These are phyloP conservation scores for Globisporangium uncinulatum DNA, from an alignment of 352 stramenopile genomes.

Conservation along the genomic window DNA sequence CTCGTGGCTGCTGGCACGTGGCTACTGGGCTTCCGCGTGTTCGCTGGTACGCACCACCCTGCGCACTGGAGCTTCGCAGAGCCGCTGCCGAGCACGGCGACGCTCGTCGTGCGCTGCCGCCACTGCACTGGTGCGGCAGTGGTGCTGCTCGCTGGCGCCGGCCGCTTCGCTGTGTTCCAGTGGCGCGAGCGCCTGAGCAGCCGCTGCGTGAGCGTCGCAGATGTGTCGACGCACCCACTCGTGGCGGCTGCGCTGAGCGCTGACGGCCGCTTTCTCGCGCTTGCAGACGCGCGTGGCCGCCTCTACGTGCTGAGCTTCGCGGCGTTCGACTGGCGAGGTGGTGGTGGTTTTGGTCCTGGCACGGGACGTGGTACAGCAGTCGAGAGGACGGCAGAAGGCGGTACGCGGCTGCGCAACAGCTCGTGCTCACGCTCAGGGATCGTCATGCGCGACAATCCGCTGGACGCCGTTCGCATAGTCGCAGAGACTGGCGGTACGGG, in stretches of 20 bases:
- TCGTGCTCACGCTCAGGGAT: constrained; percentile 27
- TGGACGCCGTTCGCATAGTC: constrained; percentile 29
- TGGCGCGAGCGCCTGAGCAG: constrained; percentile 59
- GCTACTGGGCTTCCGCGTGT: constrained; percentile 51
- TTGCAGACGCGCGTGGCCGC: constrained; percentile 20
- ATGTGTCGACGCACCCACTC: constrained; percentile 18
- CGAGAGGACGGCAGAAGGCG: neutral
- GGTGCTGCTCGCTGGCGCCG: constrained; percentile 21
- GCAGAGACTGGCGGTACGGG: constrained; percentile 10
- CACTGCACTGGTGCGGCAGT: constrained; percentile 26
- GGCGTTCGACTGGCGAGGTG: constrained; percentile 16
- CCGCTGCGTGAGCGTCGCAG: constrained; percentile 30
- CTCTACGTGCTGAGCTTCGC: constrained; percentile 32
- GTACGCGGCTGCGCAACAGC: constrained; percentile 22
- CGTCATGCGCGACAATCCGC: constrained; percentile 21
- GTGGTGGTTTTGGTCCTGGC: neutral
- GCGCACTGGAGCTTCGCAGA: constrained; percentile 49
- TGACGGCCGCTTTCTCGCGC: constrained; percentile 25
- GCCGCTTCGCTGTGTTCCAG: constrained; percentile 32
- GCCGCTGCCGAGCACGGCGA: constrained; percentile 6
- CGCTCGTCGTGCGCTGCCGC: constrained; percentile 1
- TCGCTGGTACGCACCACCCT: constrained; percentile 9
- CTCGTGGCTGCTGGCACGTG: constrained; percentile 29
- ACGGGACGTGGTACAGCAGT: neutral
- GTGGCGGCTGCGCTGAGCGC: constrained; percentile 15